Evolutionary conservation across 106 monocot genomes (phyloP).

Genomic region (Acorus calamus): DNA sequence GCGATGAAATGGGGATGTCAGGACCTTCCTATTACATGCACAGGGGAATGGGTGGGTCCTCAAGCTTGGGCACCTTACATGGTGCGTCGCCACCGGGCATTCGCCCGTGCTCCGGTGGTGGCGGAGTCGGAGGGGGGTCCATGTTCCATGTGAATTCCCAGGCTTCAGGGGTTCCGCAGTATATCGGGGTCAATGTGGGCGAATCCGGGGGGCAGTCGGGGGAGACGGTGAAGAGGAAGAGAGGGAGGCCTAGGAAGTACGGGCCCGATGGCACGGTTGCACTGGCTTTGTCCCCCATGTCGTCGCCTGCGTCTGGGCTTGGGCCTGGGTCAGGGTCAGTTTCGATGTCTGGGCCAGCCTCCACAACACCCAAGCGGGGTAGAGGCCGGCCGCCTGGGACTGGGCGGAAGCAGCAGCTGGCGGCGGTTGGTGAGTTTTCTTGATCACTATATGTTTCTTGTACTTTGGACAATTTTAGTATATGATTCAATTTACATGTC

Average conservation of each 20-base stretch:
- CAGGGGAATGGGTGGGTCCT: too few species aligned
- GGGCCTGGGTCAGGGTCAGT: constrained; percentile 14
- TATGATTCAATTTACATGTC: background rate
- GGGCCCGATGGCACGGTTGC: constrained; percentile 24
- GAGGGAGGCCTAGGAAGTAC: constrained; percentile 45
- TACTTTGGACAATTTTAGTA: background rate
- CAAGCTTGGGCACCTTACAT: too few species aligned
- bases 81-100: too few species aligned
- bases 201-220: background rate
- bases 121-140: too few species aligned
- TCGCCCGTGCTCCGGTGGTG: too few species aligned
- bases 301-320: background rate
- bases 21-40: too few species aligned
- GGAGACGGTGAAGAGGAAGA: constrained; percentile 15
- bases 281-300: constrained; percentile 15
- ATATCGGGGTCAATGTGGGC: background rate
- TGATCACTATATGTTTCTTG: background rate
- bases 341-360: constrained; percentile 14
- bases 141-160: too few species aligned
- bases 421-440: constrained; percentile 8
- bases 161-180: too few species aligned
- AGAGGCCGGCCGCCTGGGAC: constrained; percentile 27
- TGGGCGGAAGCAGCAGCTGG: constrained; percentile 13
- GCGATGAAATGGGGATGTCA: too few species aligned
- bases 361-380: constrained; percentile 16